These are phyloP conservation scores for Coemansia sp. DNA, from an alignment of 192 early-diverging fungal species.

Conservation along the genomic window DNA sequence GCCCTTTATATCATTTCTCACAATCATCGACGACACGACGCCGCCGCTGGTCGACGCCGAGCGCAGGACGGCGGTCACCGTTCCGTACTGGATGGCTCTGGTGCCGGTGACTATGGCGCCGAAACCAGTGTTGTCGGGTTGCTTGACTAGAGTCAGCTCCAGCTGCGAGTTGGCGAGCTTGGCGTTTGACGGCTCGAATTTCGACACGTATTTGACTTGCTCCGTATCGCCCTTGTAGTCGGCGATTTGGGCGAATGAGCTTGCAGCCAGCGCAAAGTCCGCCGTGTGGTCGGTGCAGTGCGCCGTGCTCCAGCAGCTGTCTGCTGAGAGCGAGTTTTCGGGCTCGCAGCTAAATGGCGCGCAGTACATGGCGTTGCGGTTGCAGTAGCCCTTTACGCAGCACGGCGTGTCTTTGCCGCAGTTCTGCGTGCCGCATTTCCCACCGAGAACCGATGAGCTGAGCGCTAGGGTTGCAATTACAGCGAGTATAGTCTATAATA, in stretches of 20 bases:
- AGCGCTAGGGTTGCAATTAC: constrained; percentile 10
- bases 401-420: constrained; percentile 52
- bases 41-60: constrained; percentile 54
- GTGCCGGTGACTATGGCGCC: constrained; percentile 60
- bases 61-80: constrained; percentile 55
- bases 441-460: constrained; percentile 9
- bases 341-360: constrained; percentile 48
- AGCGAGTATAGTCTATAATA: constrained; percentile 13
- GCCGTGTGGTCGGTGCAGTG: constrained; percentile 41
- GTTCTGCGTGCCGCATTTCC: constrained; percentile 20
- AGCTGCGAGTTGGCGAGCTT: constrained; percentile 42
- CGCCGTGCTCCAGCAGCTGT: constrained; percentile 46
- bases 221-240: constrained; percentile 58
- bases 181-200: constrained; percentile 58
- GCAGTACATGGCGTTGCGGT: constrained; percentile 47
- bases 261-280: constrained; percentile 21
- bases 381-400: constrained; percentile 54
- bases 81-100: constrained; percentile 62
- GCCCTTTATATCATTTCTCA: constrained; percentile 54
- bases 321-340: constrained; percentile 23
- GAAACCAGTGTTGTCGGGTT: constrained; percentile 50
- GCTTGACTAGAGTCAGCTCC: constrained; percentile 48
- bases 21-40: constrained; percentile 63
- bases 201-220: constrained; percentile 48
- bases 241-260: constrained; percentile 30